phyloP scores from a whole-genome alignment of 1,139 yeast genomes.

The Wickerhamomyces sp. region DNA sequence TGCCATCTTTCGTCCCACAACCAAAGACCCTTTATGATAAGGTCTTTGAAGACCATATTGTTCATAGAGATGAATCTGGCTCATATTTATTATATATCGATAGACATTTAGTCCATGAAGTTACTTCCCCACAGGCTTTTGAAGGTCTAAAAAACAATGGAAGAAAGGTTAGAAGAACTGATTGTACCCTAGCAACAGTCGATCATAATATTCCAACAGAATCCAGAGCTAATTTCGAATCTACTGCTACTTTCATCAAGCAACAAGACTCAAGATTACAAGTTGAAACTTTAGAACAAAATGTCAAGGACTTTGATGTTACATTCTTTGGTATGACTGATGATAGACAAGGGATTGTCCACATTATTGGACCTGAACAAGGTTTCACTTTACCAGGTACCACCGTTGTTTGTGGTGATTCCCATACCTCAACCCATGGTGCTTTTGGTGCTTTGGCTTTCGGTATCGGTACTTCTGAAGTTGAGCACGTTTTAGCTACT shows the following conservation, averaged over 20 bases:
- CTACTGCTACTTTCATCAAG: constrained; percentile 75
- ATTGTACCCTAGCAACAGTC: constrained; percentile 94
- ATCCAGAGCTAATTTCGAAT: constrained; percentile 70
- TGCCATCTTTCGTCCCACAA: constrained; percentile 21
- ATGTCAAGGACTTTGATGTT: constrained; percentile 83
- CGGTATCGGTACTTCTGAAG: constrained; percentile 98
- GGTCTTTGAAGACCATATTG: constrained; percentile 91
- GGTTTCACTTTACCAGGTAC: constrained; percentile 98
- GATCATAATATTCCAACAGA: constrained; percentile 97
- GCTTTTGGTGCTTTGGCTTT: constrained; percentile 98
- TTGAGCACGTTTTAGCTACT: constrained; percentile 96
- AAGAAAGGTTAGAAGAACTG: constrained; percentile 83
- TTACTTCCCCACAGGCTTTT: constrained; percentile 97
- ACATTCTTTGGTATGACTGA: constrained; percentile 94
- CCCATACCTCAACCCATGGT: constrained; percentile 97
- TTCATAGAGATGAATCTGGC: constrained; percentile 82
- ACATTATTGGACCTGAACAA: constrained; percentile 97
- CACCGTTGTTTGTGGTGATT: constrained; percentile 97
- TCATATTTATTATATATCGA: constrained; percentile 86
- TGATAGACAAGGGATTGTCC: constrained; percentile 94
- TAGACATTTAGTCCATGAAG: constrained; percentile 96
- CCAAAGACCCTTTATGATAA: constrained; percentile 88
- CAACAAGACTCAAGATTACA: constrained; percentile 91
- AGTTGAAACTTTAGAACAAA: constrained; percentile 86
- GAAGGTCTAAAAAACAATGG: constrained; percentile 89